Evolutionary conservation across 2,329 filamentous ascomycete genomes (phyloP), one percentile per base, ranked within the genome.

Genomic region (Tricladium varicosporioides): DNA sequence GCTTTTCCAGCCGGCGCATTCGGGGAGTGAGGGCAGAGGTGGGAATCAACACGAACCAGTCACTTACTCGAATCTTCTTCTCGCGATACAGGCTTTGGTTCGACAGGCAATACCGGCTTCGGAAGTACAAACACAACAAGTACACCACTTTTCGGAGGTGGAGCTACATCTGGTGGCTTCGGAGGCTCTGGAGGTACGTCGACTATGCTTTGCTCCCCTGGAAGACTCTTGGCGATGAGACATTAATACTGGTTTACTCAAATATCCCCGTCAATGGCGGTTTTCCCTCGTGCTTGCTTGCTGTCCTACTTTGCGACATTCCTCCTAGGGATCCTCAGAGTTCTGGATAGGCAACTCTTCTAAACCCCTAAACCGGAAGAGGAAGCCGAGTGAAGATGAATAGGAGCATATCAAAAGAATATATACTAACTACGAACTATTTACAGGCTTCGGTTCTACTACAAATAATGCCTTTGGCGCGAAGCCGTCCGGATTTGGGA

Each of bases 401-500:
- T 7, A 7, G 22, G 7, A 27, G 22, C 22, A 27, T 27, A 40
- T 16, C 27, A 5, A 7, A 31, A 22, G 13, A 18, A 31, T 36
- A 40, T 45, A 51, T 53, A 53, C 65, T 68, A 64, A 66, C 59
- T 52, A 54, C 16, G 27, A 42, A 4, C 19, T 36, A 54, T 50
- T 36, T 51, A 61, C 54, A 68, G 67, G 66, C 40, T 85, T 84
- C 63, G 80, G 81, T 48, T 72, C 72, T 57, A 71, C 66, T n/a
- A 68, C 63, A 18, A 64, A 59, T 48, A 65, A 57, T 55, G 68
- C 63, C 9, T 71, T 71, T 59, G 69, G 69, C 27, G 64, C 67
- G 51, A 78, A 75, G 42, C 70, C 75, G 57, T 64, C 70, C 10
- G 71, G 65, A 9, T 85, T 85, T 64, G 81, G 81, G 47, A 66